Percentiles rank a stretch among this genome's conserved stretches.
These are phyloP conservation scores for Oryza nivara DNA, from an alignment of 176 grass and related monocot genomes.

Conservation along the genomic window DNA sequence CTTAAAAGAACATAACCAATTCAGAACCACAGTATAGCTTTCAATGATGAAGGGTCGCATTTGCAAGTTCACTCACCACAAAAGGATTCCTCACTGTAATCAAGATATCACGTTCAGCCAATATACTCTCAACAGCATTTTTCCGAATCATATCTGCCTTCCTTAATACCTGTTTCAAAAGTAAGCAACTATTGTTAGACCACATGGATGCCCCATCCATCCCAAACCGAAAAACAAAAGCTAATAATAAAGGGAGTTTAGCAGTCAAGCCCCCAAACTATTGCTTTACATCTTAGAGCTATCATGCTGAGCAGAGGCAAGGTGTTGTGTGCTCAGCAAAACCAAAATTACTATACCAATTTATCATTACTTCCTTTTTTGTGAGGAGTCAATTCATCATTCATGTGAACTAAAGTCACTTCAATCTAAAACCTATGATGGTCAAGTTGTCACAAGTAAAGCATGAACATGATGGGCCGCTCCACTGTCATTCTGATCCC, in stretches of 20 bases:
- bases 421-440: conserved; percentile 1
- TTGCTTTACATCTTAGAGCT: neutral
- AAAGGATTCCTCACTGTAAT: conserved; percentile 99
- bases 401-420: neutral
- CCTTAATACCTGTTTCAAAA: conserved; percentile 79
- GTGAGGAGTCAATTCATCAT: neutral
- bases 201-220: conserved; percentile 15
- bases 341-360: conserved; percentile 16
- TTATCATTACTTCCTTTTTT: no score
- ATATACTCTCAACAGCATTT: conserved; percentile 99
- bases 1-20: conserved; percentile 53
- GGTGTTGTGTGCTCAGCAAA: conserved; percentile 1
- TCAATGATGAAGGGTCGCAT: conserved; percentile 7
- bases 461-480: neutral
- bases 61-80: conserved; percentile 69
- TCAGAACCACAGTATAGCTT: conserved; percentile 44
- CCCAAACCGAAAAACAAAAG: conserved; percentile 5
- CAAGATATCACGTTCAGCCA: conserved; percentile 97
- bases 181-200: conserved; percentile 27
- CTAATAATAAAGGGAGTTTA: conserved; percentile 2
- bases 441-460: conserved; percentile 1
- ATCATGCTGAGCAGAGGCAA: conserved; percentile 25
- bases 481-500: neutral
- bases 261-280: conserved; percentile 13
- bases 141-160: conserved; percentile 99